Percentiles rank a stretch among this genome's conserved stretches.
Conservation (phyloP, 495 filamentous ascomycete genomes). For the Margaritispora aquatica region DNA sequence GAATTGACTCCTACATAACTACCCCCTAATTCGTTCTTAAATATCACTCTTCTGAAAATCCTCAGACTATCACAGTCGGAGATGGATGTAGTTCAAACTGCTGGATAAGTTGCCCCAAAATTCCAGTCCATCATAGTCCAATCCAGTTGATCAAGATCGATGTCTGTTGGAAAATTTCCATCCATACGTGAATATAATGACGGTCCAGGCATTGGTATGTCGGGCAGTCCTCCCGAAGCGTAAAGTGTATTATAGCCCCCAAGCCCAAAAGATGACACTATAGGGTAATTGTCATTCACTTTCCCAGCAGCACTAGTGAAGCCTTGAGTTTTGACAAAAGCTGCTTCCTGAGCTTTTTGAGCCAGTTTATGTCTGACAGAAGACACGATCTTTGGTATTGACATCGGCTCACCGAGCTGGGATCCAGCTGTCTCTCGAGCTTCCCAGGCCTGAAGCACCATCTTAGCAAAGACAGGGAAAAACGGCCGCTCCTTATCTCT, state of each 20-base stretch:
- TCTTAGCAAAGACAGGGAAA: conserved; percentile 34
- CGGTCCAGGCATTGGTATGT: neutral
- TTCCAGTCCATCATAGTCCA: conserved; percentile 27
- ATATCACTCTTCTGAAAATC: no score
- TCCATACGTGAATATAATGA: conserved; percentile 17
- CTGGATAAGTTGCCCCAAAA: neutral
- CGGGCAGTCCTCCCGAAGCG: conserved; percentile 8
- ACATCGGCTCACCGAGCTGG: conserved; percentile 12
- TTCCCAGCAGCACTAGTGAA: conserved; percentile 10
- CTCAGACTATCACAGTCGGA: neutral
- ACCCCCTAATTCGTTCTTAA: no score
- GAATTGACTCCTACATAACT: no score
- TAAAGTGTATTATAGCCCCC: conserved; percentile 1
- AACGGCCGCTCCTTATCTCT: conserved; percentile 26
- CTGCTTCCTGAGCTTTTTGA: conserved; percentile 12
- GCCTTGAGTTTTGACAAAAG: conserved; percentile 14
- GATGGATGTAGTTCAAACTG: neutral
- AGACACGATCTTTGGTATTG: conserved; percentile 35
- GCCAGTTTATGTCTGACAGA: conserved; percentile 27
- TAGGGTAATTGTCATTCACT: conserved; percentile 16
- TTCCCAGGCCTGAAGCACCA: conserved; percentile 43
- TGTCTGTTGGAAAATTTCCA: conserved; percentile 18
- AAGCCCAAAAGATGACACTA: conserved; percentile 19
- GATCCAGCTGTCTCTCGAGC: conserved; percentile 33
- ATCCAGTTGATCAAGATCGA: conserved; percentile 26